A percentile compares a stretch with the other conserved stretches of the same genome.
These are phyloP conservation scores for Elsinoe batatas DNA, from an alignment of 2,329 filamentous ascomycete genomes.

Conservation along the genomic window DNA sequence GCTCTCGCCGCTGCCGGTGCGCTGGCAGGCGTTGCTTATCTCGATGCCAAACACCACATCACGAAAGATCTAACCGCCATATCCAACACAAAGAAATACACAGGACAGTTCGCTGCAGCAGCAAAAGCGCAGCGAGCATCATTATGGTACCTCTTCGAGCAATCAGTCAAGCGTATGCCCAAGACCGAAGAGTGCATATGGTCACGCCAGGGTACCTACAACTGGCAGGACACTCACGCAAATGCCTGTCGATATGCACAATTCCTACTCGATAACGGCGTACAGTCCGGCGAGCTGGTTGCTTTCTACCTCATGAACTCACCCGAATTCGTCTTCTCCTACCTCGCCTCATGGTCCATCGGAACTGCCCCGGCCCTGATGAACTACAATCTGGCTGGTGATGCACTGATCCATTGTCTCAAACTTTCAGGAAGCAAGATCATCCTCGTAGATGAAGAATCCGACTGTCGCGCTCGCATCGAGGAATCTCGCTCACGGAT, in stretches of 20 bases:
- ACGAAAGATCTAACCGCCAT: conserved; percentile 49
- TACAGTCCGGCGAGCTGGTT: conserved; percentile 26
- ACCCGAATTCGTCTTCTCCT: conserved; percentile 27
- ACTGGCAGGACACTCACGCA: conserved; percentile 47
- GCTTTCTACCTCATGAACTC: conserved; percentile 28
- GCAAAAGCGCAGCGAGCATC: conserved; percentile 46
- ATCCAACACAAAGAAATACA: conserved; percentile 32
- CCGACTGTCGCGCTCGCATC: conserved; percentile 46
- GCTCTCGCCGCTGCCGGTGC: conserved; percentile 19
- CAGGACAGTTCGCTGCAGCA: conserved; percentile 33
- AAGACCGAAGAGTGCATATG: conserved; percentile 49
- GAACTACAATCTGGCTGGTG: conserved; percentile 29
- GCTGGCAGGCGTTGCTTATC: conserved; percentile 44
- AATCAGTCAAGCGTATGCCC: conserved; percentile 29
- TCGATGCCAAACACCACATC: conserved; percentile 61
- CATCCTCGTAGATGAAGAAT: conserved; percentile 38
- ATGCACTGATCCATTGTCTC: conserved; percentile 28
- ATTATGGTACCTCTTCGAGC: conserved; percentile 57
- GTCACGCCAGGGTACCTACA: conserved; percentile 53
- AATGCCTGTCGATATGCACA: conserved; percentile 51
- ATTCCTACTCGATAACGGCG: conserved; percentile 43
- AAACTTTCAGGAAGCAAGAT: conserved; percentile 32
- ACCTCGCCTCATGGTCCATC: conserved; percentile 22
- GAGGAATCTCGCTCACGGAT: conserved; percentile 41
- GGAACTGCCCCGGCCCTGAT: conserved; percentile 27